These are phyloP conservation scores for Sporobolomyces pararoseus DNA, from an alignment of 768 basidiomycete genomes.

Conservation along the genomic window DNA sequence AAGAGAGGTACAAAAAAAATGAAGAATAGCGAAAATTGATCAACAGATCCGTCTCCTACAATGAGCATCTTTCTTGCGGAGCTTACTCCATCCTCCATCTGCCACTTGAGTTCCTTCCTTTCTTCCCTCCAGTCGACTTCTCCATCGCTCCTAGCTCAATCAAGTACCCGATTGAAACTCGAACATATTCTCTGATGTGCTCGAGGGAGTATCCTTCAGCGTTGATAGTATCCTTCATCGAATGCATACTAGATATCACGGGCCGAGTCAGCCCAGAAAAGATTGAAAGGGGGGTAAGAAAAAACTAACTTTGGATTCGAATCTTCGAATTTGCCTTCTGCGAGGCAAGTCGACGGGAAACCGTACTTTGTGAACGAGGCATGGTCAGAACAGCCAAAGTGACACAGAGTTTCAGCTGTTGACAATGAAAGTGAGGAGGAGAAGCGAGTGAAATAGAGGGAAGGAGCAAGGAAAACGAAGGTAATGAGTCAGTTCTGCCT, in stretches of 20 bases:
- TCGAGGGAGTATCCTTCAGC: slow-evolving; percentile 43
- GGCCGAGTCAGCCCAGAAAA: not conserved
- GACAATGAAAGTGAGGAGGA: not conserved
- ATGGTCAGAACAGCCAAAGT: slow-evolving; percentile 44
- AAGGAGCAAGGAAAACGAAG: too few relatives aligned
- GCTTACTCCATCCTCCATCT: slow-evolving; percentile 4
- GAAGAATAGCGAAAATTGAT: too few relatives aligned
- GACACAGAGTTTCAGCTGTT: slow-evolving; percentile 42
- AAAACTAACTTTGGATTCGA: slow-evolving; percentile 37
- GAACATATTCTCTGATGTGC: slow-evolving; percentile 45
- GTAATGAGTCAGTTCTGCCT: too few relatives aligned
- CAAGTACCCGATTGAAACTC: slow-evolving; percentile 42
- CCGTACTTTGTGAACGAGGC: slow-evolving; percentile 33
- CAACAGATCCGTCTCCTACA: too few relatives aligned
- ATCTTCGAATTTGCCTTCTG: slow-evolving; percentile 38
- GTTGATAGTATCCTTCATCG: slow-evolving; percentile 33
- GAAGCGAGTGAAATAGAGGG: too few relatives aligned
- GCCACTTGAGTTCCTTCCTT: not conserved
- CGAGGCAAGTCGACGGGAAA: slow-evolving; percentile 29
- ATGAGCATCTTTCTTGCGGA: too few relatives aligned
- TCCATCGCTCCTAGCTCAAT: slow-evolving; percentile 40
- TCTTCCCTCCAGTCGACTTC: not conserved
- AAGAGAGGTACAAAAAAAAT: too few relatives aligned
- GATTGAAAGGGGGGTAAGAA: not conserved
- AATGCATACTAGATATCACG: slow-evolving; percentile 42